A percentile compares a stretch with the other conserved stretches of the same genome.
These are phyloP conservation scores for Orbilia oligospora DNA, from an alignment of 2,329 filamentous ascomycete genomes.

Conservation along the genomic window DNA sequence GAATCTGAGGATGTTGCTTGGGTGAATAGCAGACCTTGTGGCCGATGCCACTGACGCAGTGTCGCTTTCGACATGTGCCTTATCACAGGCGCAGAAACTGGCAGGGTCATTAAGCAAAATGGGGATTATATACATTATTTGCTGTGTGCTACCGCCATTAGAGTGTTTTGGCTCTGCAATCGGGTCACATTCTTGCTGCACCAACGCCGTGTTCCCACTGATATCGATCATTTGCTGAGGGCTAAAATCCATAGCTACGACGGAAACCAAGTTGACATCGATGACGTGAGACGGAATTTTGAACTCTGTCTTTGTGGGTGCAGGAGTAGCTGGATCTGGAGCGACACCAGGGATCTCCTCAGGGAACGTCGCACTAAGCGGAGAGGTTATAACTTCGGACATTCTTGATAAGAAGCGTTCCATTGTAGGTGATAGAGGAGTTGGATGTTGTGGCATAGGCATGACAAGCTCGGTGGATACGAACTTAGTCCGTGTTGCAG, in stretches of 20 bases:
- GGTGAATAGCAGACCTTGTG: slow-evolving; percentile 55
- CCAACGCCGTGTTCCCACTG: slow-evolving; percentile 47
- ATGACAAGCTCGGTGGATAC: slow-evolving; percentile 59
- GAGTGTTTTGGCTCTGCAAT: slow-evolving; percentile 53
- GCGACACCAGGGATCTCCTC: slow-evolving; percentile 23
- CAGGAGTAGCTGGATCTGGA: slow-evolving; percentile 20
- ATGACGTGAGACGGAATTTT: slow-evolving; percentile 59
- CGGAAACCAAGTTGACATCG: slow-evolving; percentile 57
- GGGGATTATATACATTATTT: slow-evolving; percentile 60
- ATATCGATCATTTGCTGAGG: slow-evolving; percentile 60
- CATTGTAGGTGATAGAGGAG: slow-evolving; percentile 59
- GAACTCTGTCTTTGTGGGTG: slow-evolving; percentile 34
- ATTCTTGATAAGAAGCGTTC: slow-evolving; percentile 56
- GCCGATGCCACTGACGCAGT: slow-evolving; percentile 49
- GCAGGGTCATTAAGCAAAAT: slow-evolving; percentile 57
- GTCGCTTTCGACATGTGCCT: slow-evolving; percentile 57
- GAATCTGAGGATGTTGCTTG: slow-evolving; percentile 58
- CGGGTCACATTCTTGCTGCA: slow-evolving; percentile 58
- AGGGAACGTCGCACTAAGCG: slow-evolving; percentile 48
- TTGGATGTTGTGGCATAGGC: slow-evolving; percentile 58
- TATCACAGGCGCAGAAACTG: slow-evolving; percentile 58
- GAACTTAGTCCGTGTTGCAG: slow-evolving; percentile 46
- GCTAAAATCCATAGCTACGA: slow-evolving; percentile 59
- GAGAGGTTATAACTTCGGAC: slow-evolving; percentile 57
- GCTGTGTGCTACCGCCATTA: slow-evolving; percentile 25